Conservation (phyloP, 1,139 yeast species). For the Yamadazyma conglobata region DNA sequence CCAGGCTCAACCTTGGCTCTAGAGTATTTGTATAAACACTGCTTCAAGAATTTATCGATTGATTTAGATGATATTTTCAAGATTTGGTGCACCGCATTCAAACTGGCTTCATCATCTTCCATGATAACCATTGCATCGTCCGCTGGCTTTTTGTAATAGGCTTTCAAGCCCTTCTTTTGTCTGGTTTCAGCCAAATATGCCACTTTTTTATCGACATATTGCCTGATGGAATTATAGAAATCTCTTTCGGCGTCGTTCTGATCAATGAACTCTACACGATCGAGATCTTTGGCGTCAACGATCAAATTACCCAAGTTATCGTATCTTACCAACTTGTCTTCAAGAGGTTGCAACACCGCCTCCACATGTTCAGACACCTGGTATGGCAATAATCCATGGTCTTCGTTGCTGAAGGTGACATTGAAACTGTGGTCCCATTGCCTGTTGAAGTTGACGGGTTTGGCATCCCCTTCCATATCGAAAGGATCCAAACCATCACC, state of each 20-base stretch:
- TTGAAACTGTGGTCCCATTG: conserved; percentile 93
- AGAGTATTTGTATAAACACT: conserved; percentile 78
- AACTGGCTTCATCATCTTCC: conserved; percentile 38
- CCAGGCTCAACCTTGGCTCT: conserved; percentile 98
- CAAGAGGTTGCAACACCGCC: conserved; percentile 57
- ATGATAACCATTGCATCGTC: conserved; percentile 32
- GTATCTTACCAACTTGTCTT: conserved; percentile 54
- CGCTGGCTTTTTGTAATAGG: conserved; percentile 38
- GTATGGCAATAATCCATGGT: conserved; percentile 64
- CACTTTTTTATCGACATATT: conserved; percentile 58
- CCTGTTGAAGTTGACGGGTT: conserved; percentile 87
- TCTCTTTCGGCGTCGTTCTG: conserved; percentile 83
- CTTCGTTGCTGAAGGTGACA: conserved; percentile 58
- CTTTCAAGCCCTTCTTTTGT: conserved; percentile 44
- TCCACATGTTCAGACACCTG: conserved; percentile 59
- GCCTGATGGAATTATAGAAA: conserved; percentile 71
- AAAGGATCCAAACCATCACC: conserved; percentile 98
- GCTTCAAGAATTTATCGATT: conserved; percentile 65
- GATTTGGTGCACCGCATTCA: conserved; percentile 66
- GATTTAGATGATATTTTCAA: conserved; percentile 63
- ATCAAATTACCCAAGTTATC: conserved; percentile 72
- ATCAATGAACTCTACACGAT: conserved; percentile 61
- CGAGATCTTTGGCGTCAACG: conserved; percentile 27
- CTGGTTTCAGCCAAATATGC: conserved; percentile 54
- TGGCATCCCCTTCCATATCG: conserved; percentile 99